phyloP scores from a whole-genome alignment of 1,139 yeast species.

The Geotrichum aggregatum region DNA sequence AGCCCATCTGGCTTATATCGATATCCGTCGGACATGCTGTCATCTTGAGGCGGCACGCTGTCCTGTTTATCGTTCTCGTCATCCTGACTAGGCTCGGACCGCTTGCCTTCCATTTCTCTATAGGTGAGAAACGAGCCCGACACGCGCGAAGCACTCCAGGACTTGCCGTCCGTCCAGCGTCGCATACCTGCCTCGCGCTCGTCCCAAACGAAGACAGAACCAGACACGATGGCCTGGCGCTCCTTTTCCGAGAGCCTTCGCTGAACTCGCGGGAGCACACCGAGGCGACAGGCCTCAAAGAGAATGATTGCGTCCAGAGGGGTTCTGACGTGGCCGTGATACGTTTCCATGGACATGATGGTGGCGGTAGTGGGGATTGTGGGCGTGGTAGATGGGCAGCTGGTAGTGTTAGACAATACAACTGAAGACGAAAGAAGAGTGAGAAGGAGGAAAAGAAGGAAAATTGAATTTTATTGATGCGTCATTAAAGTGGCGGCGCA shows the following conservation, averaged over 20 bases:
- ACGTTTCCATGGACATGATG: slow-evolving; percentile 48
- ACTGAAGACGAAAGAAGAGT: background rate
- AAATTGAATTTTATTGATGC: background rate
- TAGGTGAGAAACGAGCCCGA: slow-evolving; percentile 62
- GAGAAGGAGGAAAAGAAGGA: background rate
- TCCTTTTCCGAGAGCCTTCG: slow-evolving; percentile 59
- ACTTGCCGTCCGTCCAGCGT: slow-evolving; percentile 70
- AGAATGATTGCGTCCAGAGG: slow-evolving; percentile 61
- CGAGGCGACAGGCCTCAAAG: slow-evolving; percentile 59
- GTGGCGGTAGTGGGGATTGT: background rate
- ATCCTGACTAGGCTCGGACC: slow-evolving; percentile 21
- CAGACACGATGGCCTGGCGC: slow-evolving; percentile 50
- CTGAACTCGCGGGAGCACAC: slow-evolving; percentile 54
- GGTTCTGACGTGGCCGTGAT: slow-evolving; percentile 54
- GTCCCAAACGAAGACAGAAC: slow-evolving; percentile 68
- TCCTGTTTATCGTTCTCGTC: slow-evolving; percentile 9
- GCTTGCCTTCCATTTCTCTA: slow-evolving; percentile 51
- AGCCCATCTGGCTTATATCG: slow-evolving; percentile 49
- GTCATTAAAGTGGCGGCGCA: background rate
- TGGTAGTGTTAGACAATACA: background rate
- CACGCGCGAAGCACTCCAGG: slow-evolving; percentile 70
- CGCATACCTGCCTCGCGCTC: slow-evolving; percentile 68
- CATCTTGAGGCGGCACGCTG: background rate
- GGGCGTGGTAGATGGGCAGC: background rate
- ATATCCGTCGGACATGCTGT: slow-evolving; percentile 30